Conservation (phyloP, 371 early-diverging fungal genomes). For the Actinomortierella ambigua region DNA sequence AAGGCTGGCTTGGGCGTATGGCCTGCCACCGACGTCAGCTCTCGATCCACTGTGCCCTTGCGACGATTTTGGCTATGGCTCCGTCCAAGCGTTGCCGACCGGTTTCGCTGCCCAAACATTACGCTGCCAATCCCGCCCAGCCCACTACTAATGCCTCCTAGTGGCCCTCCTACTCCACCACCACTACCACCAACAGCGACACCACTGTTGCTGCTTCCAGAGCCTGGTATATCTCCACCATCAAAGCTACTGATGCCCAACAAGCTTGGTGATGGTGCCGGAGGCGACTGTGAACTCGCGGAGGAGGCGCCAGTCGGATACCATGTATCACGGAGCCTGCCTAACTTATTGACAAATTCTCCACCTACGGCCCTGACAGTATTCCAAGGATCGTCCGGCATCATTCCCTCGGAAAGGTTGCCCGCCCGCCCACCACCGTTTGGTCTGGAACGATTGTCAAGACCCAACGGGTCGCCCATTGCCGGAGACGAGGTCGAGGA, state of each 20-base stretch:
- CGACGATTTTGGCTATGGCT: conserved; percentile 27
- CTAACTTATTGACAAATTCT: conserved; percentile 26
- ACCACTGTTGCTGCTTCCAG: conserved; percentile 4
- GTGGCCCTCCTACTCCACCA: too few relatives aligned
- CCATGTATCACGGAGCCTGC: conserved; percentile 33
- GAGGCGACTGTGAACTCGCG: conserved; percentile 3
- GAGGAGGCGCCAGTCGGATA: conserved; percentile 13
- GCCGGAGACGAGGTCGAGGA: too few relatives aligned
- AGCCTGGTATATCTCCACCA: conserved; percentile 13
- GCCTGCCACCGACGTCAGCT: conserved; percentile 24
- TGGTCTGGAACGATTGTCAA: conserved; percentile 10
- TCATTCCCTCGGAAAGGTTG: conserved; percentile 12
- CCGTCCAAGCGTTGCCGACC: conserved; percentile 33
- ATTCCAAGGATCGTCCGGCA: conserved; percentile 28
- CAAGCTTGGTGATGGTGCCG: background rate
- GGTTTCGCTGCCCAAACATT: background rate
- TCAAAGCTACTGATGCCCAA: conserved; percentile 12
- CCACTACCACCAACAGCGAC: too few relatives aligned
- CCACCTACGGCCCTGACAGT: conserved; percentile 31
- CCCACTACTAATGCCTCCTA: too few relatives aligned
- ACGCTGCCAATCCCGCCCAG: too few relatives aligned
- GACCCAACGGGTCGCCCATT: conserved; percentile 14
- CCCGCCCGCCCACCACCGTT: conserved; percentile 7
- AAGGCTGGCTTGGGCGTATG: conserved; percentile 7
- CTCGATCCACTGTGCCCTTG: conserved; percentile 21